phyloP scores from a whole-genome alignment of 371 early-diverging fungal genomes.

The Blastocladiella emersonii region DNA sequence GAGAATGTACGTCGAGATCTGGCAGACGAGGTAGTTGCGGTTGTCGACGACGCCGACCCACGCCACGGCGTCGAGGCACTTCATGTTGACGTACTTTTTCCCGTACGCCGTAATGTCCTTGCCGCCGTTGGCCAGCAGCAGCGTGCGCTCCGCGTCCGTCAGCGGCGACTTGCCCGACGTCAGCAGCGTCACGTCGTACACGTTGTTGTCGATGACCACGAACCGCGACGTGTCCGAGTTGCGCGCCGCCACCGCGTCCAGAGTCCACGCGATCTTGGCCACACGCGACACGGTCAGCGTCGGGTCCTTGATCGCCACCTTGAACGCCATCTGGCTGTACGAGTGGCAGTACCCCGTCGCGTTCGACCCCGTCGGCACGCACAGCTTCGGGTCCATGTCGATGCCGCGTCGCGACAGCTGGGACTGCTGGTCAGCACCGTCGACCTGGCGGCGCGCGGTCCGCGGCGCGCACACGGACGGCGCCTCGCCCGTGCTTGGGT shows the following conservation, averaged over 20 bases:
- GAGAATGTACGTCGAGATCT: constrained; percentile 76
- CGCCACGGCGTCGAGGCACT: constrained; percentile 69
- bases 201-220: background rate
- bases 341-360: background rate
- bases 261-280: background rate
- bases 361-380: background rate
- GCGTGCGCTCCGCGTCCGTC: background rate
- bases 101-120: constrained; percentile 4
- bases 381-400: background rate
- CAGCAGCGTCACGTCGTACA: background rate
- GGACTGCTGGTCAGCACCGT: no score
- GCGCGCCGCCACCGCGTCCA: background rate
- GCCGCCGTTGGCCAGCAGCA: background rate
- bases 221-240: background rate
- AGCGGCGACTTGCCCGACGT: background rate
- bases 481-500: constrained; percentile 1
- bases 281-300: background rate
- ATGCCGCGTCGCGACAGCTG: no score
- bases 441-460: no score
- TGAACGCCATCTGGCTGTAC: background rate
- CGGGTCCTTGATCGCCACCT: background rate
- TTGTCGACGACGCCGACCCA: constrained; percentile 79
- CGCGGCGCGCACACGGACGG: background rate
- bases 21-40: constrained; percentile 63
- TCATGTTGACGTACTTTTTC: background rate